Percentiles rank a stretch among this genome's conserved stretches.
phyloP scores from a whole-genome alignment of 2,329 filamentous ascomycete species.

The Pseudocercospora eumusae region DNA sequence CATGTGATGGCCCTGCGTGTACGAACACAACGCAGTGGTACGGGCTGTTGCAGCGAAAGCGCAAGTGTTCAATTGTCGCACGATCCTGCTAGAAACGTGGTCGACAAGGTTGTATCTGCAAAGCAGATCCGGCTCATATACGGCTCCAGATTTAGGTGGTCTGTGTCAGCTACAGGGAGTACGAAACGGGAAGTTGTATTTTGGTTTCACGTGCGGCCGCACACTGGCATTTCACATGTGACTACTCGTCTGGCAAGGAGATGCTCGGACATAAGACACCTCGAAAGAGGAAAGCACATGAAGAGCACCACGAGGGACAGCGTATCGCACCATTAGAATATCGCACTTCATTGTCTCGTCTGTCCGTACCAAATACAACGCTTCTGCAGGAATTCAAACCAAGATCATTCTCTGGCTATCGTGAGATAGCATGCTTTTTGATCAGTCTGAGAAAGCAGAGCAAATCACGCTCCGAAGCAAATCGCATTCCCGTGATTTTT shows the following conservation, averaged over 20 bases:
- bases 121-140: conserved; percentile 1
- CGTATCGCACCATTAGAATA: neutral
- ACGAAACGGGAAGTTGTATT: neutral
- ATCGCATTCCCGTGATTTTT: conserved; percentile 1
- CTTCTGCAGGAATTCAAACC: conserved; percentile 4
- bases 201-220: neutral
- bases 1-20: neutral
- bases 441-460: conserved; percentile 5
- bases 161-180: neutral
- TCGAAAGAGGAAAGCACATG: neutral
- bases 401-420: conserved; percentile 16
- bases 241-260: neutral
- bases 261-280: neutral
- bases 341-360: conserved; percentile 14
- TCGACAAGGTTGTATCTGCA: neutral
- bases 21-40: neutral
- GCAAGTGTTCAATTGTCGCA: neutral
- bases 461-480: conserved; percentile 3
- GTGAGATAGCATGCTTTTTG: conserved; percentile 12
- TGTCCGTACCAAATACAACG: conserved; percentile 14
- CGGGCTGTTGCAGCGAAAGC: neutral
- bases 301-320: neutral
- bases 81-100: neutral
- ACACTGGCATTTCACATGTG: neutral
- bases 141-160: neutral